These are phyloP conservation scores for Globomyces sp. DNA, from an alignment of 371 early-diverging fungal species.

Conservation along the genomic window DNA sequence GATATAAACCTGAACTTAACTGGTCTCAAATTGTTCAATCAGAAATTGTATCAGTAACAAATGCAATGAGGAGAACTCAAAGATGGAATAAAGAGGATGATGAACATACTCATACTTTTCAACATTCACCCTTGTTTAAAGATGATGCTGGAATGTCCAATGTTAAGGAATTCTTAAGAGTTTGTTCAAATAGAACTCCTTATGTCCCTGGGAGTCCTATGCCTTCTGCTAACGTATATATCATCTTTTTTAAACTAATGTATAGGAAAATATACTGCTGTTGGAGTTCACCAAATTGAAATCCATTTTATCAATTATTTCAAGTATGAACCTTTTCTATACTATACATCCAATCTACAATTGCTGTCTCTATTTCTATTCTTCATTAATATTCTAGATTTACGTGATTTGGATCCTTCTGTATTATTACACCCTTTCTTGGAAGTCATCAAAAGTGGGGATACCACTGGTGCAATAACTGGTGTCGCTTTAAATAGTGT, in stretches of 20 bases:
- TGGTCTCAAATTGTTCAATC: constrained; percentile 78
- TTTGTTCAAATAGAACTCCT: neutral
- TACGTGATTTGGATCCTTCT: constrained; percentile 69
- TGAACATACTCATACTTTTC: constrained; percentile 12
- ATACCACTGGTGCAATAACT: constrained; percentile 93
- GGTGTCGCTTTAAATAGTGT: constrained; percentile 84
- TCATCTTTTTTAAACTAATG: constrained; percentile 17
- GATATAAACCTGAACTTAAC: constrained; percentile 47
- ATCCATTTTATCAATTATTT: constrained; percentile 59
- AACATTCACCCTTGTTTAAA: constrained; percentile 3
- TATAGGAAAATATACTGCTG: constrained; percentile 53
- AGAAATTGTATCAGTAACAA: constrained; percentile 76
- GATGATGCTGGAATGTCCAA: neutral
- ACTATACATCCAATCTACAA: neutral
- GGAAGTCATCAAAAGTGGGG: constrained; percentile 84
- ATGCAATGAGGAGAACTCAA: constrained; percentile 83
- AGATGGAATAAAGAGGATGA: constrained; percentile 54
- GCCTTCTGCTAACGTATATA: constrained; percentile 15
- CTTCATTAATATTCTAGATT: constrained; percentile 22
- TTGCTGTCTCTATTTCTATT: too few relatives aligned
- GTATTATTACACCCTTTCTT: constrained; percentile 85
- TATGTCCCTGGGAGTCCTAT: constrained; percentile 23
- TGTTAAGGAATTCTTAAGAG: constrained; percentile 6
- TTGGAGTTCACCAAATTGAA: constrained; percentile 68
- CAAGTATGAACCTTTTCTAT: neutral